Evolutionary conservation across 305 asterid species (phyloP).

Genomic region (Plantago lanceolata): DNA sequence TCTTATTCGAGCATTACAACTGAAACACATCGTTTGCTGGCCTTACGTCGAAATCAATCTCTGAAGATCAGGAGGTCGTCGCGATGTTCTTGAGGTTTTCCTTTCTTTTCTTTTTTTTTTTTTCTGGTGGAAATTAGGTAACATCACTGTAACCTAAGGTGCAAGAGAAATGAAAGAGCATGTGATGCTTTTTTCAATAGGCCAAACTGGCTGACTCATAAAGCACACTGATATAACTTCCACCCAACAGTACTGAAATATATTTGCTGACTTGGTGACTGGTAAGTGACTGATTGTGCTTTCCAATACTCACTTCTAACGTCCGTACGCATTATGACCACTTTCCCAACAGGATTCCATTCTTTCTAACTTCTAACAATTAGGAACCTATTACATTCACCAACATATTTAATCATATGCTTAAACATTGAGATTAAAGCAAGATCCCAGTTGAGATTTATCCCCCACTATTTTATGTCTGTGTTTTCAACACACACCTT

Average conservation of each 20-base stretch:
- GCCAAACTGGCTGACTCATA: constrained; percentile 27
- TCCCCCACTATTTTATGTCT: constrained; percentile 2
- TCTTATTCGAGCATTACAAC: background rate
- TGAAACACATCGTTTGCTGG: background rate
- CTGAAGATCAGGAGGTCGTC: background rate
- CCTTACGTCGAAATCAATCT: background rate
- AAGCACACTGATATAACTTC: constrained; percentile 27
- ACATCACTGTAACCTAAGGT: too few relatives aligned
- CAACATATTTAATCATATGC: background rate
- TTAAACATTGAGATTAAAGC: constrained; percentile 1
- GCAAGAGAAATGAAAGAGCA: background rate
- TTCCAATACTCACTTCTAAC: background rate
- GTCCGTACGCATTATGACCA: background rate
- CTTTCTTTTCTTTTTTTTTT: too few relatives aligned
- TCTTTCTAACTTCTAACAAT: constrained; percentile 3
- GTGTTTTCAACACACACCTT: too few relatives aligned
- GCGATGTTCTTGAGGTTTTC: background rate
- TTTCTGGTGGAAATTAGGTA: background rate
- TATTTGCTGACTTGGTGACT: background rate
- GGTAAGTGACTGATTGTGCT: constrained; percentile 1
- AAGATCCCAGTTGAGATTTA: constrained; percentile 10
- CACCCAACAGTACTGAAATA: constrained; percentile 6
- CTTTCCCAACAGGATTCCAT: constrained; percentile 1
- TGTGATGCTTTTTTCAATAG: background rate
- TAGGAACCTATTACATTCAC: constrained; percentile 6